Base-by-base conservation (phyloP, 164 flowering plant species). In the Brasenia schreberi region DNA sequence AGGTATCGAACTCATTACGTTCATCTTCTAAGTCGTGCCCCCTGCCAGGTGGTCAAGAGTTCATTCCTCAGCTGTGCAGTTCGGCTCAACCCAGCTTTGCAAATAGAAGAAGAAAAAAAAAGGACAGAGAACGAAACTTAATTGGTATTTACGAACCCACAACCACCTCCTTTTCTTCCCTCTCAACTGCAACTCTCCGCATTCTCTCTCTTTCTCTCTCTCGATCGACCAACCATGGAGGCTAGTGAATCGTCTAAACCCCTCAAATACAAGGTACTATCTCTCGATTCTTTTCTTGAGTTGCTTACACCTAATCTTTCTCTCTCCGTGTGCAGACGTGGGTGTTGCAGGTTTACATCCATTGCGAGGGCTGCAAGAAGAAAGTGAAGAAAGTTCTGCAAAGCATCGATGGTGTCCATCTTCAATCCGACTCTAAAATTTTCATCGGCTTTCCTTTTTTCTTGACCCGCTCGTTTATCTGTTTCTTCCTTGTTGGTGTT, bases 291-390 rank as follows among this genome's bases (percentile, higher is more conserved):
- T 39, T 59, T 17, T 59, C 42, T 70, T 10, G n/a, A 7, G 33
- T 49, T 64, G 43, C 43, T 45, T 42, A 17, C 18, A 18, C 11
- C 19, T 33, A 9, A 7, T 18, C n/a, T 18, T 3, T 60, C 63
- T 60, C 63, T 60, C 9, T 43, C 5, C 5, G 53, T 66, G 56
- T 60, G 62, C 77, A 90, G 96, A 90, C 84, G 76, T 90, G 92
- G 92, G 75, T 77, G 18, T 73, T 90, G 79, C 87, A 81, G 78
- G 96, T 90, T 16, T 77, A 78, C 27, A 86, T 90, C 74, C 92
- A 90, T 72, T 90, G 96, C 64, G 83, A 78, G 72, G 93, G 93
- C 61, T 90, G 96, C 83, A 80, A 79, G 78, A 86, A 77, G 80
- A 86, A 90, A 73, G 96, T 90, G 39, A 84, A 83, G 84, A 86